Evolutionary conservation across 768 basidiomycete genomes (phyloP).

Genomic region (Austroboletus eburneus): DNA sequence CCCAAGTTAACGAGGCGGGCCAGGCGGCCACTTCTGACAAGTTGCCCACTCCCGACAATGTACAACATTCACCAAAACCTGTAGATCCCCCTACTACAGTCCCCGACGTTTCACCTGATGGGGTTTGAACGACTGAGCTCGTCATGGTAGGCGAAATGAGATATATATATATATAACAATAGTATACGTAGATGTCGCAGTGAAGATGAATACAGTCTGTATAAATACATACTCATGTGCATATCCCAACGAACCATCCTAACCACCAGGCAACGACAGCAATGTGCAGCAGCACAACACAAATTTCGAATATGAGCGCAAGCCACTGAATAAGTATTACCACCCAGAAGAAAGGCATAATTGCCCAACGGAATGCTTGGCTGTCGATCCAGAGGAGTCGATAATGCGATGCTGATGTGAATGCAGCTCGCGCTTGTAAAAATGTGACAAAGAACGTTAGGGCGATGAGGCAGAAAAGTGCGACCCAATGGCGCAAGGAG

Average conservation of each 20-base stretch:
- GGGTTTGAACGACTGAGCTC: neutral
- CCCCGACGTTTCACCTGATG: neutral
- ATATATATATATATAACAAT: slow-evolving; percentile 11
- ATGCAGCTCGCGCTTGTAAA: slow-evolving; percentile 56
- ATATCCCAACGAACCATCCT: slow-evolving; percentile 62
- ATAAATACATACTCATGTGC: slow-evolving; percentile 26
- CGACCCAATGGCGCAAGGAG: slow-evolving; percentile 66
- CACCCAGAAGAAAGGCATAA: slow-evolving; percentile 62
- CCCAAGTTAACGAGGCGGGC: slow-evolving; percentile 21
- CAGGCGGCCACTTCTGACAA: slow-evolving; percentile 3
- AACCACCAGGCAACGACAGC: slow-evolving; percentile 69
- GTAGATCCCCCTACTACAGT: neutral
- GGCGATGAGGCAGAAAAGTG: slow-evolving; percentile 49
- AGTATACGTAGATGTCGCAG: slow-evolving; percentile 8
- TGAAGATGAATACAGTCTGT: neutral
- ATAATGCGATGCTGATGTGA: slow-evolving; percentile 50
- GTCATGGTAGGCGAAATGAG: neutral
- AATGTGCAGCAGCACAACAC: slow-evolving; percentile 53
- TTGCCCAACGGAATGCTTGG: slow-evolving; percentile 58
- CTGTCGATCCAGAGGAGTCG: slow-evolving; percentile 56
- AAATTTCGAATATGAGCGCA: slow-evolving; percentile 56
- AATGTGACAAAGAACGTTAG: slow-evolving; percentile 44
- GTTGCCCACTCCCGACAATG: neutral
- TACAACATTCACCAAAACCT: slow-evolving; percentile 5
- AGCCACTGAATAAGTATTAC: slow-evolving; percentile 63